Conservation (phyloP, 805 yeast genomes). For the Pichia membranifaciens region DNA sequence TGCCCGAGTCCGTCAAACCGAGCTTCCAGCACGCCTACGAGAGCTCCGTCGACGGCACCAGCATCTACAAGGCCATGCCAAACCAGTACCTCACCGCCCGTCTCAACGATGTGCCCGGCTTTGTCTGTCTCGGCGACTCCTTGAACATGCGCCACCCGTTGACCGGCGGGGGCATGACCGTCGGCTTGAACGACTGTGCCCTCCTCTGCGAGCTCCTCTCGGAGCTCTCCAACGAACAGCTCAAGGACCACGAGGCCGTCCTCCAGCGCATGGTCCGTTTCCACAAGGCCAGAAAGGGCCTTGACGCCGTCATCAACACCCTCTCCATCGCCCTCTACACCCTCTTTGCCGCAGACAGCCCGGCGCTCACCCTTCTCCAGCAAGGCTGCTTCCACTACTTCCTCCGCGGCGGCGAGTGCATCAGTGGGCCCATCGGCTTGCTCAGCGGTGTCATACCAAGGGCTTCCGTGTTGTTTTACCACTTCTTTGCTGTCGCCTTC, state of each 20-base stretch:
- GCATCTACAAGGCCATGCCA: constrained; percentile 81
- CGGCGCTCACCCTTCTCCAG: constrained; percentile 64
- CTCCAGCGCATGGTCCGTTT: constrained; percentile 55
- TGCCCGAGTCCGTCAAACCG: constrained; percentile 63
- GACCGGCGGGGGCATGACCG: constrained; percentile 99
- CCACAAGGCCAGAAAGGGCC: constrained; percentile 69
- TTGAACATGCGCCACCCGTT: constrained; percentile 97
- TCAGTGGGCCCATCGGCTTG: constrained; percentile 73
- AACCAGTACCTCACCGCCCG: constrained; percentile 84
- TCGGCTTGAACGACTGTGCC: constrained; percentile 82
- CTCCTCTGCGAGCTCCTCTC: constrained; percentile 59
- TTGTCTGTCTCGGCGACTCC: constrained; percentile 85
- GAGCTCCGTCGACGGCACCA: constrained; percentile 27
- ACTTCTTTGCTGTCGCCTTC: constrained; percentile 87
- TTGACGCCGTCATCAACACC: constrained; percentile 83
- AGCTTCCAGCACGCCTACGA: constrained; percentile 62
- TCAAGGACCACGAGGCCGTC: constrained; percentile 54
- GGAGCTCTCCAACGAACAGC: constrained; percentile 45
- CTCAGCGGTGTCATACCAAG: constrained; percentile 75
- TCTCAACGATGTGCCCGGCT: constrained; percentile 64
- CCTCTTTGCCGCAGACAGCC: constrained; percentile 80
- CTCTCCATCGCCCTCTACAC: constrained; percentile 86
- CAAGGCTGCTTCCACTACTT: constrained; percentile 87
- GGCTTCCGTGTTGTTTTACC: constrained; percentile 71
- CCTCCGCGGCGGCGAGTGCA: constrained; percentile 74